These are phyloP conservation scores for Aspergillus sclerotiicarbonarius DNA, from an alignment of 495 filamentous ascomycete species.

Conservation along the genomic window DNA sequence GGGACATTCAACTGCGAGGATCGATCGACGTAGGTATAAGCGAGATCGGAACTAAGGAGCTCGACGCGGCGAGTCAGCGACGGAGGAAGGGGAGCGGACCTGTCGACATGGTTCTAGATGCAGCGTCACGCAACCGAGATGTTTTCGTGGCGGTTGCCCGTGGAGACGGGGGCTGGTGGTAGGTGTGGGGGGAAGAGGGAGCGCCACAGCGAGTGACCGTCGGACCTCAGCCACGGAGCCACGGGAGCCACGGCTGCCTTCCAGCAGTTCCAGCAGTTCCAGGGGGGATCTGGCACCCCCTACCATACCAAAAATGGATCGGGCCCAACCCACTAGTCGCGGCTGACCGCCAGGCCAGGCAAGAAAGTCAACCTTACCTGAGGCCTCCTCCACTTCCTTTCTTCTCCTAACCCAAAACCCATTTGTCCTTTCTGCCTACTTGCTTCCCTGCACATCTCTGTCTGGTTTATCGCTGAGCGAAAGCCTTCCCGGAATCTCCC, in stretches of 20 bases:
- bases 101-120: constrained; percentile 27
- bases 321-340: constrained; percentile 7
- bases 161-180: constrained; percentile 39
- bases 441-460: constrained; percentile 14
- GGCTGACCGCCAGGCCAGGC: constrained; percentile 29
- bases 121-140: constrained; percentile 8
- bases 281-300: background rate
- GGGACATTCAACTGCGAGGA: constrained; percentile 22
- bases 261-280: background rate
- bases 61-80: background rate
- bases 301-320: constrained; percentile 6
- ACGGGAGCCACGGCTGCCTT: background rate
- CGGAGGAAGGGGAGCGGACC: background rate
- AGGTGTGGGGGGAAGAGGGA: constrained; percentile 2
- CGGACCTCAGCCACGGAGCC: background rate
- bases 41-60: constrained; percentile 1
- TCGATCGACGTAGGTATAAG: background rate
- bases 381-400: constrained; percentile 17
- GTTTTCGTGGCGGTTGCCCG: constrained; percentile 43
- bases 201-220: background rate
- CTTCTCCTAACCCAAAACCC: constrained; percentile 14
- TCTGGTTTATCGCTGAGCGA: constrained; percentile 47
- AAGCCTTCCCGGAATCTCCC: constrained; percentile 24
- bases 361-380: constrained; percentile 29
- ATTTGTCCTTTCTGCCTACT: constrained; percentile 18